Evolutionary conservation across 2,329 filamentous ascomycete genomes (phyloP), one percentile per base, ranked within the genome.

Genomic region (Amauroascus niger): DNA sequence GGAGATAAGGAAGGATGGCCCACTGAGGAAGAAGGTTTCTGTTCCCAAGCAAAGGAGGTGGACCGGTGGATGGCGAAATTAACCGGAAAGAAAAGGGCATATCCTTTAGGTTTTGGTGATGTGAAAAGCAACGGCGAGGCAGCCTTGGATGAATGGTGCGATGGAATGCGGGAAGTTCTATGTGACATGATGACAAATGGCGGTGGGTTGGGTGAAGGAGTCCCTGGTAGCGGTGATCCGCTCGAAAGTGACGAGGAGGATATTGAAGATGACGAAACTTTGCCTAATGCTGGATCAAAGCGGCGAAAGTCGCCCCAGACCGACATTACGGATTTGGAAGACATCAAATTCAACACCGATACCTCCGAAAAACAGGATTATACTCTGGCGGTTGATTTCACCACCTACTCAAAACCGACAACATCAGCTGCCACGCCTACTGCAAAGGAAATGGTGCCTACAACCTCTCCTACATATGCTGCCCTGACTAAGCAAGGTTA

Each of bases 41-140:
- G 91, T 67, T 89, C 88, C 58, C 91, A 97, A 67, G 91, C 91
- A 1, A 87, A 84, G 64, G 84, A 95, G 61, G 76, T 94, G 2
- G 91, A 98, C 67, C 89, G 83, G 66, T 97, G 93, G 91, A 87
- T 98, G 86, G 89, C 91, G n/a, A 94, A 89, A 66, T 72, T 98
- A 63, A 95, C 90, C 0, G 84, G 81, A 1, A 80, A 85, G 57
- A 95, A 91, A 71, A 79, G 90, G 65, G 90, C 88, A 0, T 97
- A 86, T 63, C 91, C 91, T 0, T 74, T 97, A 6, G 93, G 93
- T 3, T 84, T 91, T 77, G 88, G 86, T 1, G 89, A 97, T 69
- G 80, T 86, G 54, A 94, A 89, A 69, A 77, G 72, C n/a, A 86
- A 93, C 65, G 80, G 82, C 18, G 72, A 76, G 18, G 69, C 79